These are phyloP conservation scores for Marasmius oreades DNA, from an alignment of 1,284 basidiomycete genomes.

Conservation along the genomic window DNA sequence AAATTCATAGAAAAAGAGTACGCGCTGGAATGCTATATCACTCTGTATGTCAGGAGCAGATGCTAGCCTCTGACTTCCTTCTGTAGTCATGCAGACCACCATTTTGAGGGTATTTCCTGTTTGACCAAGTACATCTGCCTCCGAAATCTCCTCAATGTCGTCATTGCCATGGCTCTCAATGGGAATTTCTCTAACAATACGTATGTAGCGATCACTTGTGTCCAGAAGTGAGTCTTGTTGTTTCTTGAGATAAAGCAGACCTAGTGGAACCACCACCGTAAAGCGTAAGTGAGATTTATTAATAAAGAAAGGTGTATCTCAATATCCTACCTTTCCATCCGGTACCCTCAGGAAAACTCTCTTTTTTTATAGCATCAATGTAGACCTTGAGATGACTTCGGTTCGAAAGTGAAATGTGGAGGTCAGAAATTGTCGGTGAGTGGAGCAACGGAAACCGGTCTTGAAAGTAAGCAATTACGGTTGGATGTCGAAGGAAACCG, in stretches of 20 bases:
- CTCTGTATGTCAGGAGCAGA: conserved; percentile 1
- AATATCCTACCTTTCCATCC: conserved; percentile 14
- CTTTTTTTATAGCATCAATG: conserved; percentile 14
- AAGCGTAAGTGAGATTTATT: neutral
- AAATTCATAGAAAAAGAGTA: conserved; percentile 2
- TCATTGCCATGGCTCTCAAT: neutral
- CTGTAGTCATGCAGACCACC: conserved; percentile 7
- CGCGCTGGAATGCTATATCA: neutral
- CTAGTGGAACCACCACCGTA: neutral
- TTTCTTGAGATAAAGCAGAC: neutral
- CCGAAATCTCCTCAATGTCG: neutral
- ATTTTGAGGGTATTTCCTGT: neutral
- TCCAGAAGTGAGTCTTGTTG: conserved; percentile 3
- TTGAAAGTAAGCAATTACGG: conserved; percentile 13
- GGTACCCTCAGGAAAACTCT: conserved; percentile 13
- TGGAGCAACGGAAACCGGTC: conserved; percentile 3
- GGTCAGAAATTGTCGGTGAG: conserved; percentile 17
- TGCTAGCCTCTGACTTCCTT: neutral
- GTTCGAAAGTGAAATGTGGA: conserved; percentile 22
- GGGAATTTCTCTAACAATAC: neutral
- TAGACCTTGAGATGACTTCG: conserved; percentile 15
- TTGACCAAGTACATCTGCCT: neutral
- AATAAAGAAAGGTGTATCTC: neutral
- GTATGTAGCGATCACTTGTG: neutral
- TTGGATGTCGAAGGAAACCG: conserved; percentile 19